Percentiles rank a stretch among this genome's conserved stretches.
These are phyloP conservation scores for Globisporangium lucens DNA, from an alignment of 352 stramenopile species.

Conservation along the genomic window DNA sequence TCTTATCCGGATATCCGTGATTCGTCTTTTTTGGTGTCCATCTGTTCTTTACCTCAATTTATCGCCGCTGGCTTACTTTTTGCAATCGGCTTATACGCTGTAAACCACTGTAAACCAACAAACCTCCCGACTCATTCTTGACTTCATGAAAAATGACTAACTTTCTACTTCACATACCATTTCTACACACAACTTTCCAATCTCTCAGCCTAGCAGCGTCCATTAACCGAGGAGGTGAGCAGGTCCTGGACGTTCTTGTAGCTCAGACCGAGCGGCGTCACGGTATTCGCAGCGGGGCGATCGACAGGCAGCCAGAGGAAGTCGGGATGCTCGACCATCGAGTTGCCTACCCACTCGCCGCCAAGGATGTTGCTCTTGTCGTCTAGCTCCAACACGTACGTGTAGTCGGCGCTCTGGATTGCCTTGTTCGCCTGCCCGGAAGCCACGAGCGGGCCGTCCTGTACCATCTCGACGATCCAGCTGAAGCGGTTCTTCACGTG, in stretches of 20 bases:
- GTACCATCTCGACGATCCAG: slow-evolving; percentile 26
- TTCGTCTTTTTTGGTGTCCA: too few relatives aligned
- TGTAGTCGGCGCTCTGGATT: slow-evolving; percentile 45
- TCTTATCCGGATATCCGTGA: too few relatives aligned
- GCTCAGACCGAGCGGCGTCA: slow-evolving; percentile 35
- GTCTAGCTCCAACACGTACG: slow-evolving; percentile 64
- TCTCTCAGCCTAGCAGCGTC: background rate
- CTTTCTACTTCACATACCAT: too few relatives aligned
- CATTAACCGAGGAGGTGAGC: slow-evolving; percentile 9
- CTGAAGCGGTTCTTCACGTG: slow-evolving; percentile 41
- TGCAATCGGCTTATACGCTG: too few relatives aligned
- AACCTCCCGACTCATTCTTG: too few relatives aligned
- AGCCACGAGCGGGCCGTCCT: slow-evolving; percentile 26
- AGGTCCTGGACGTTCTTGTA: slow-evolving; percentile 39
- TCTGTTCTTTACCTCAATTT: too few relatives aligned
- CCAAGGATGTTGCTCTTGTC: slow-evolving; percentile 52
- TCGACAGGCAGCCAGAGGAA: slow-evolving; percentile 11
- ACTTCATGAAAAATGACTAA: too few relatives aligned
- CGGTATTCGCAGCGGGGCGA: slow-evolving; percentile 30
- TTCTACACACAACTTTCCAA: background rate
- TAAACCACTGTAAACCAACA: too few relatives aligned
- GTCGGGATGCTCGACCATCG: slow-evolving; percentile 17
- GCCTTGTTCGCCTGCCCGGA: slow-evolving; percentile 31
- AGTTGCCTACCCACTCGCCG: slow-evolving; percentile 56
- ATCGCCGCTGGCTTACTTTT: too few relatives aligned